Evolutionary conservation across 305 asterid genomes (phyloP).

Genomic region (Fraxinus paxiana): DNA sequence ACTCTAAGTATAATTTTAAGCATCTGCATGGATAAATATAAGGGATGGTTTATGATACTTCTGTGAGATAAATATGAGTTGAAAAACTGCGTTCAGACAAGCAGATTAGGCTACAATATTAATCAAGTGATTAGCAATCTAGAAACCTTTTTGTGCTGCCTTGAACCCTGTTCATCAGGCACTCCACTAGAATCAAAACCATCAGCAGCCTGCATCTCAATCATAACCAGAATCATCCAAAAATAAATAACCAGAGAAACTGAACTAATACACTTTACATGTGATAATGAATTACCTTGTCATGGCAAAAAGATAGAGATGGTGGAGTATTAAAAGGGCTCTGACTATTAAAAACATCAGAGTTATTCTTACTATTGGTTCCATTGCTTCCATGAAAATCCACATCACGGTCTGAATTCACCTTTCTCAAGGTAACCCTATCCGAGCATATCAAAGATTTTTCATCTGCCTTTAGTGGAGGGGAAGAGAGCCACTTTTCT

Average conservation of each 20-base stretch:
- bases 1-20: slow-evolving; percentile 13
- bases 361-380: slow-evolving; percentile 31
- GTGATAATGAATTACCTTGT: slow-evolving; percentile 51
- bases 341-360: slow-evolving; percentile 47
- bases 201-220: slow-evolving; percentile 48
- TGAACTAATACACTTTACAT: slow-evolving; percentile 12
- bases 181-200: slow-evolving; percentile 38
- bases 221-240: slow-evolving; percentile 24
- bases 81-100: slow-evolving; percentile 16
- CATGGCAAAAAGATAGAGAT: slow-evolving; percentile 69
- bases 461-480: slow-evolving; percentile 55
- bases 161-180: slow-evolving; percentile 48
- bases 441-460: slow-evolving; percentile 43
- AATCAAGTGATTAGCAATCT: slow-evolving; percentile 22
- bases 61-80: slow-evolving; percentile 12
- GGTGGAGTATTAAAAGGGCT: slow-evolving; percentile 94
- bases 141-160: slow-evolving; percentile 78
- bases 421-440: slow-evolving; percentile 35
- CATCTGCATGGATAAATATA: background rate
- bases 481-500: slow-evolving; percentile 70
- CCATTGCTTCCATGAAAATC: slow-evolving; percentile 36
- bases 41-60: slow-evolving; percentile 12
- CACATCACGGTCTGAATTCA: slow-evolving; percentile 27
- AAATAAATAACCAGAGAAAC: slow-evolving; percentile 15
- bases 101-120: background rate